Evolutionary conservation across 169 alveolate genomes (phyloP).

Genomic region (Plasmodium adleri): DNA sequence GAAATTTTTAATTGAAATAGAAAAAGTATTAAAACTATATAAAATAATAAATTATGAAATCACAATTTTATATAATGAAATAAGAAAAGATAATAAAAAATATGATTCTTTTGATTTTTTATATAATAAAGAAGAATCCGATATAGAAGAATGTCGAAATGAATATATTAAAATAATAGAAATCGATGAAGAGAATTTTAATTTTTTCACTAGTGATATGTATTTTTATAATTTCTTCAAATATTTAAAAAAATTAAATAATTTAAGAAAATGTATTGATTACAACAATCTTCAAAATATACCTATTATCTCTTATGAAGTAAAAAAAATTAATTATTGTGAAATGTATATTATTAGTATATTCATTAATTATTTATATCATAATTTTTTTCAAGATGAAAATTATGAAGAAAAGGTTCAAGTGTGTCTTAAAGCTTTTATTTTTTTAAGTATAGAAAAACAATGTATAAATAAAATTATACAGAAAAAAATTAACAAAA

Average conservation of each 20-base stretch:
- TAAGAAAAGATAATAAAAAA: slow-evolving; percentile 2
- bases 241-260: slow-evolving; percentile 31
- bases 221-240: slow-evolving; percentile 15
- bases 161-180: slow-evolving; percentile 15
- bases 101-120: slow-evolving; percentile 7
- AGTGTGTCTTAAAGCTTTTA: slow-evolving; percentile 31
- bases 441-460: slow-evolving; percentile 34
- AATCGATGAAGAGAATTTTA: background rate
- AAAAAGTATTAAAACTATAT: slow-evolving; percentile 40
- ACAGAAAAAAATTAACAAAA: slow-evolving; percentile 31
- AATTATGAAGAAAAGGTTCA: slow-evolving; percentile 31
- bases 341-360: slow-evolving; percentile 27
- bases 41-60: slow-evolving; percentile 25
- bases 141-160: background rate
- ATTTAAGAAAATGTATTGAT: slow-evolving; percentile 3
- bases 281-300: slow-evolving; percentile 48
- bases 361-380: slow-evolving; percentile 23
- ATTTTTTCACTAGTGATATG: background rate
- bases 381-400: slow-evolving; percentile 33
- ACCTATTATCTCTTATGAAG: slow-evolving; percentile 13
- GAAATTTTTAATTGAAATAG: slow-evolving; percentile 69
- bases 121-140: slow-evolving; percentile 6
- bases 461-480: slow-evolving; percentile 45
- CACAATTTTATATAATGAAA: slow-evolving; percentile 26
- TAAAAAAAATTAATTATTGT: slow-evolving; percentile 20